Conservation (phyloP, 345 rosid genomes). For the Arabis alpina region DNA sequence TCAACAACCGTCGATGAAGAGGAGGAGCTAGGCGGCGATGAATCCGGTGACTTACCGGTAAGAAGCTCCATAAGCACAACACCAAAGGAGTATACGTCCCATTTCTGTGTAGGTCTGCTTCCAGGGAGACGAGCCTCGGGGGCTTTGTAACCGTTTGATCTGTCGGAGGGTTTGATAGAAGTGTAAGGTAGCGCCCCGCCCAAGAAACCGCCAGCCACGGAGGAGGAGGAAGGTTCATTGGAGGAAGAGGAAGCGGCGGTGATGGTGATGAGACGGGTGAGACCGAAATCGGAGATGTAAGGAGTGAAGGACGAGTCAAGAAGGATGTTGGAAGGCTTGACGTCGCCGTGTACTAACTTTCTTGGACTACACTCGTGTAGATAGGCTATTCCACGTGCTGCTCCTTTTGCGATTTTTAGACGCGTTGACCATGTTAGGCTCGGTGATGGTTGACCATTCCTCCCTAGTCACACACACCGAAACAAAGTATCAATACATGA, state of each 20-base stretch:
- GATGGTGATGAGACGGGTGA: slow-evolving; percentile 72
- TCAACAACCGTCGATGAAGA: slow-evolving; percentile 69
- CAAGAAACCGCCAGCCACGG: slow-evolving; percentile 67
- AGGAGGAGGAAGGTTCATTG: slow-evolving; percentile 38
- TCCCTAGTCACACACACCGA: slow-evolving; percentile 48
- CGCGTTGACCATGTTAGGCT: slow-evolving; percentile 89
- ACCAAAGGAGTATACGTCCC: slow-evolving; percentile 90
- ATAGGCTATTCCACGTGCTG: slow-evolving; percentile 93
- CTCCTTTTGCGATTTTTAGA: slow-evolving; percentile 78
- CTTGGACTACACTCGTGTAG: slow-evolving; percentile 98
- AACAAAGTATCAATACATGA: too few relatives aligned
- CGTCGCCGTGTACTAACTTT: slow-evolving; percentile 85
- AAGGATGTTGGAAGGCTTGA: slow-evolving; percentile 93
- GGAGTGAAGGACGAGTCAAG: slow-evolving; percentile 80
- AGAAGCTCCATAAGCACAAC: slow-evolving; percentile 82
- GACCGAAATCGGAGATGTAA: slow-evolving; percentile 85
- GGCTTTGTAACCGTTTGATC: slow-evolving; percentile 70
- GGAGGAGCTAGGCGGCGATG: slow-evolving; percentile 66
- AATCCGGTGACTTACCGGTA: slow-evolving; percentile 90
- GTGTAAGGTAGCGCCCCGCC: slow-evolving; percentile 84
- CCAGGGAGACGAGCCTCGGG: slow-evolving; percentile 80
- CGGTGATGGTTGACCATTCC: slow-evolving; percentile 74
- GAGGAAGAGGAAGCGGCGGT: slow-evolving; percentile 56
- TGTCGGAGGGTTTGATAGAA: slow-evolving; percentile 57
- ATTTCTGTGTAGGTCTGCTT: slow-evolving; percentile 72